Evolutionary conservation across 306 rosid species (phyloP).

Genomic region (Benincasa hispida): DNA sequence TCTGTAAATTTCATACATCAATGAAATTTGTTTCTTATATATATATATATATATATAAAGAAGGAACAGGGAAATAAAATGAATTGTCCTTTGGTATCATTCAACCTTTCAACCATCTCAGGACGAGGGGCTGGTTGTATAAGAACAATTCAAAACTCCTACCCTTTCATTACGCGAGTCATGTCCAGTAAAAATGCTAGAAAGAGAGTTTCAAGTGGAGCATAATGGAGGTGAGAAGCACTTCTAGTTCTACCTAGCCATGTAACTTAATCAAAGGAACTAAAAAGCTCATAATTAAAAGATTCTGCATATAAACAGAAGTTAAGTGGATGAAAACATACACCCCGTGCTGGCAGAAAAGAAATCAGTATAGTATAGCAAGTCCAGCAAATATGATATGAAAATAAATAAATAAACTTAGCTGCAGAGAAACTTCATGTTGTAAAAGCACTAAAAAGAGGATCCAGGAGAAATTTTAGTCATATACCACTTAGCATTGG

Average conservation of each 20-base stretch:
- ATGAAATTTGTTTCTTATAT: no score
- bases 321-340: neutral
- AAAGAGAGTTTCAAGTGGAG: neutral
- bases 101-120: neutral
- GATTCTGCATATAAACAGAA: neutral
- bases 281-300: neutral
- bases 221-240: neutral
- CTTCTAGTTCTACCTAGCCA: neutral
- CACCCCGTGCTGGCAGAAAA: neutral
- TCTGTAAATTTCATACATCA: no score
- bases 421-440: neutral
- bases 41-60: no score
- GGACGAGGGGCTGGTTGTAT: neutral
- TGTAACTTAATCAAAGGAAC: neutral
- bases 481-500: constrained; percentile 77
- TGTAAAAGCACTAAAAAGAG: neutral
- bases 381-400: neutral
- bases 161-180: neutral
- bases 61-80: neutral
- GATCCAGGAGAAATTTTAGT: neutral
- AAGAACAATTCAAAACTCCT: neutral
- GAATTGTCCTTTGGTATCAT: neutral
- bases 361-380: neutral
- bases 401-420: neutral
- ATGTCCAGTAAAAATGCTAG: neutral